Base-by-base conservation (phyloP, 192 early-diverging fungal genomes). In the Cladochytrium replicatum region DNA sequence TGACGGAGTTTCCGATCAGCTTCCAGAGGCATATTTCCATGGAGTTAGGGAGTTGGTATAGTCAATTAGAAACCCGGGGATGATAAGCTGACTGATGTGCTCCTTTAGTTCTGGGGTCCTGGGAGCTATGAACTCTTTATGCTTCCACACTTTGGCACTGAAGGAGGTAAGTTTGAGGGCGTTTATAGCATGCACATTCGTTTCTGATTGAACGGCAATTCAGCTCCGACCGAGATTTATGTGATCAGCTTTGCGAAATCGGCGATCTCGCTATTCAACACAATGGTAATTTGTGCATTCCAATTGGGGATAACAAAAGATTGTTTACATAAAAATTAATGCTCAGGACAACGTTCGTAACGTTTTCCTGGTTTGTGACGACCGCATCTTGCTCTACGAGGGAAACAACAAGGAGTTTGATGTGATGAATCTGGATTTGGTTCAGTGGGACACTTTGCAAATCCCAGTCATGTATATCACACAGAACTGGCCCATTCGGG, bases 401-500 rank as follows among this genome's bases (percentile, higher is more conserved):
- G 80, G 81, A 8, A 77, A 72, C 11, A 65, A 77, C 41, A 73
- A 68, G 37, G 77, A 86, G 32, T 72, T 74, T 2, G 71, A 75
- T 4, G 67, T 78, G 0, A 81, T 80, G 46, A 77, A 81, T 43
- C 64, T 83, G 8, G 86, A 85, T 48, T 63, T 75, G 2, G 66
- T 83, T 22, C 72, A 81, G 34, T 88, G 87, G 84, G 78, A 76
- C 23, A 68, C 80, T 29, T 11, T 47, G 8, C 61, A 85, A 68
- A 69, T 84, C 32, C 86, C 86, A 0, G 55, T 60, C 7, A 78
- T 82, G 50, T 90, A 90, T 50, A 68, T 90, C 29, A 72, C 78
- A 7, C 72, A 75, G 32, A 85, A 88, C 49, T 90, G 88, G 88
- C 88, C 88, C 6, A 85, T 90, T 27, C 66, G 71, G 48, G 84